phyloP scores from a whole-genome alignment of 129 eudicot genomes.

The Arctium lappa region DNA sequence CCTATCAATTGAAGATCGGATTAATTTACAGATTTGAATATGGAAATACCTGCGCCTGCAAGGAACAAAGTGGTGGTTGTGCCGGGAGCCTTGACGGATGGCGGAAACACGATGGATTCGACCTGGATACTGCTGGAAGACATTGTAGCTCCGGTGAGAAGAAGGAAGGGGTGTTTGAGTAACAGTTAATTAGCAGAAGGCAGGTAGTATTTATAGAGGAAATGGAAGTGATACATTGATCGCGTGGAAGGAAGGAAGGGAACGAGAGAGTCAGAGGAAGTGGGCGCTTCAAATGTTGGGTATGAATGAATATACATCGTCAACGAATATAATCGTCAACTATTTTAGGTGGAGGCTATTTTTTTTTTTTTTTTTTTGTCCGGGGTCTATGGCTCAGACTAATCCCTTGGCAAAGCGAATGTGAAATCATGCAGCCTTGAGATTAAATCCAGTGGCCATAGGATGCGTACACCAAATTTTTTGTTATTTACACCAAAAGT shows the following conservation, averaged over 20 bases:
- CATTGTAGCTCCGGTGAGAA: slow-evolving; percentile 21
- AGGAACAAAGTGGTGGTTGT: slow-evolving; percentile 60
- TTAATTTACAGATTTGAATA: too few species aligned
- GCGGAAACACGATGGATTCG: slow-evolving; percentile 58
- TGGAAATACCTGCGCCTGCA: slow-evolving; percentile 77
- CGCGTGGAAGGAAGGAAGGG: slow-evolving; percentile 1
- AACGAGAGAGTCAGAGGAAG: neutral
- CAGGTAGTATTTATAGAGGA: neutral
- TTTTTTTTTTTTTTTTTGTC: too few species aligned
- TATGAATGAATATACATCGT: too few species aligned
- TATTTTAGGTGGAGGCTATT: too few species aligned
- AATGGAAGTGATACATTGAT: slow-evolving; percentile 16
- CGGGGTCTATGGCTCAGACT: too few species aligned
- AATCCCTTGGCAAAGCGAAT: too few species aligned
- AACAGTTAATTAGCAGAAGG: neutral
- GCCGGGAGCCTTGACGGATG: slow-evolving; percentile 69
- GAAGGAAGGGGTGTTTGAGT: slow-evolving; percentile 3
- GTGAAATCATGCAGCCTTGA: too few species aligned
- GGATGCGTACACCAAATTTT: too few species aligned
- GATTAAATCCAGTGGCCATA: too few species aligned
- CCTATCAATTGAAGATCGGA: too few species aligned
- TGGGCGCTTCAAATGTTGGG: slow-evolving; percentile 2
- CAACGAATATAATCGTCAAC: too few species aligned
- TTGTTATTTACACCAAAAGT: too few species aligned
- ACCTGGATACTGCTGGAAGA: slow-evolving; percentile 47